These are phyloP conservation scores for Ehretia macrophylla DNA, from an alignment of 257 asterid species.

Conservation along the genomic window DNA sequence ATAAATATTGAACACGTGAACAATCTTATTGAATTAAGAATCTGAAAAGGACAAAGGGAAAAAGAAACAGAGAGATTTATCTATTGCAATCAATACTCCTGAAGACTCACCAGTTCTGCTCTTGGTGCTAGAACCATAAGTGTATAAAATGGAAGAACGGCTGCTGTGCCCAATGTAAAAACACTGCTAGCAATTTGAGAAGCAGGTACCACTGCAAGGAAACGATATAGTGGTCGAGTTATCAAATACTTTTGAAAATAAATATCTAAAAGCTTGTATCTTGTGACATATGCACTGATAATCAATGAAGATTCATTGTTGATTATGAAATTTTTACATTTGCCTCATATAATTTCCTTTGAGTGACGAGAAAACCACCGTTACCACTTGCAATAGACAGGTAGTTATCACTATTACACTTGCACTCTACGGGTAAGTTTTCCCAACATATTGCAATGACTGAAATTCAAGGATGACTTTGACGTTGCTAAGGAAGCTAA, in stretches of 20 bases:
- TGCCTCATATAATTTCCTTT: too few relatives aligned
- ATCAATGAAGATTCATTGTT: too few relatives aligned
- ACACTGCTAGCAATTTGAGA: constrained; percentile 62
- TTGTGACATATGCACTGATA: too few relatives aligned
- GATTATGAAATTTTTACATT: too few relatives aligned
- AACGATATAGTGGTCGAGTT: not conserved
- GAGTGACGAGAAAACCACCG: too few relatives aligned
- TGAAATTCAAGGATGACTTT: not conserved
- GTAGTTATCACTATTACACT: too few relatives aligned
- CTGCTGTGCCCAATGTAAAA: constrained; percentile 70
- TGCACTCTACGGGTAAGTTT: too few relatives aligned
- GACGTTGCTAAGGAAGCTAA: not conserved
- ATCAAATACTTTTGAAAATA: not conserved
- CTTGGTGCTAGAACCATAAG: constrained; percentile 81
- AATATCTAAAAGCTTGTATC: not conserved
- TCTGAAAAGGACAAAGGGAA: not conserved
- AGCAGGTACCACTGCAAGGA: constrained; percentile 52
- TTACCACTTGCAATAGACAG: too few relatives aligned
- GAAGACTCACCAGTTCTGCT: constrained; percentile 50
- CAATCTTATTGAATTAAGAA: not conserved
- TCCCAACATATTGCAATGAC: not conserved
- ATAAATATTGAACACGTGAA: too few relatives aligned
- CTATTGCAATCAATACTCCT: not conserved
- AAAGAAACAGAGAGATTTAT: not conserved
- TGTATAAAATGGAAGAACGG: constrained; percentile 88